Conservation (phyloP, 345 rosid genomes). For the Ailanthus altissimus region DNA sequence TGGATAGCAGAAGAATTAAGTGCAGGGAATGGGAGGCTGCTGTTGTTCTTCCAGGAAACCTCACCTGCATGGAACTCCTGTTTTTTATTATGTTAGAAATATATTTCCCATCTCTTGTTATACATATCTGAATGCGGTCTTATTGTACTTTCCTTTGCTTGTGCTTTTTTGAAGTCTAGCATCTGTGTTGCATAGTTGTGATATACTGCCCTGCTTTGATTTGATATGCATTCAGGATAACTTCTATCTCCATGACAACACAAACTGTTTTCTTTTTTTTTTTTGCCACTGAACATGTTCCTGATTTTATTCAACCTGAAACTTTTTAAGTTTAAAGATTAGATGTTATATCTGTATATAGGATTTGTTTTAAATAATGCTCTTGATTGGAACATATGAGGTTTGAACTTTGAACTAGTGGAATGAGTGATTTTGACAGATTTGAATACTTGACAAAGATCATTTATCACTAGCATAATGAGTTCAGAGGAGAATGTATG, state of each 20-base stretch:
- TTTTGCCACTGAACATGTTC: not conserved
- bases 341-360: not conserved
- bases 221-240: not conserved
- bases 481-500: not conserved
- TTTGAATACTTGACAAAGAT: not conserved
- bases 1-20: slow-evolving; percentile 29
- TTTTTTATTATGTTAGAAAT: slow-evolving; percentile 73
- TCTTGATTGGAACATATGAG: not conserved
- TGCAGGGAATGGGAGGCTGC: slow-evolving; percentile 81
- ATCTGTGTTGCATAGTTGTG: not conserved
- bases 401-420: not conserved
- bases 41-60: slow-evolving; percentile 80
- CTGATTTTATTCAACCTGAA: not conserved
- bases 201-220: not conserved
- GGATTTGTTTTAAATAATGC: not conserved
- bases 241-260: not conserved
- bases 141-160: slow-evolving; percentile 4
- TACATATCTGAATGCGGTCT: not conserved
- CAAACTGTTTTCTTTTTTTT: not conserved
- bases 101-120: not conserved
- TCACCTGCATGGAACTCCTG: slow-evolving; percentile 77
- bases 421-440: not conserved
- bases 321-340: not conserved
- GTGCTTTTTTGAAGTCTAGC: slow-evolving; percentile 10
- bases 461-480: not conserved